Base-by-base conservation (phyloP, 148 eudicot genomes). In the Cornus suecica region DNA sequence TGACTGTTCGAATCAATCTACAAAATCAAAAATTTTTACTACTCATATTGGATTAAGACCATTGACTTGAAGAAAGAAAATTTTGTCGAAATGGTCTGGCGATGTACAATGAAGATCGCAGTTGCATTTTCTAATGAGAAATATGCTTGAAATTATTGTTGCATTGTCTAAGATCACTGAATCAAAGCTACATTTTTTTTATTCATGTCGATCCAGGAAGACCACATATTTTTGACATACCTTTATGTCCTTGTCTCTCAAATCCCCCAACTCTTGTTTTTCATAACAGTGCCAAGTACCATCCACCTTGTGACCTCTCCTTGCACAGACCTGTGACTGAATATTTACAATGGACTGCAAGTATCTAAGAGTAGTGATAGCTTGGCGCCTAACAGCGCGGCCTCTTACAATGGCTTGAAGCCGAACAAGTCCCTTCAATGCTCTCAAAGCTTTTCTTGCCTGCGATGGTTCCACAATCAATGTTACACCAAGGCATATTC, bases 401-500 rank as follows among this genome's bases (percentile, higher is more conserved):
- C 97, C 97, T 56, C 97, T 79, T 23, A 92, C 86, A 2, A 90
- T 85, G 16, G 97, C 95, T 81, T 92, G 97, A 60, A 92, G 93
- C 79, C 73, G 89, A 65, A 92, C 97, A 9, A 92, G 79, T 62
- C 95, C 97, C 82, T 85, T 92, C 75, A 92, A 71, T 72, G 97
- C 97, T 25, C 91, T 72, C 73, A 89, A 77, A 51, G 97, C 95
- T 79, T 92, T 92, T 75, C 95, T 83, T 6, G 97, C 95, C 97
- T 92, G 76, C 80, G 69, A 24, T 54, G 70, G 27, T 30, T 5
- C 8, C 45, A n/a, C 13, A 8, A 8, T 23, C n/a, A 45, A 73
- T 61, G 30, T 48, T 48, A 48, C 51, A 45, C 51, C 5, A 45
- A 7, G 10, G 14, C 1, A n/a, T n/a, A n/a, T n/a, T n/a, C n/a